Evolutionary conservation across 495 filamentous ascomycete genomes (phyloP), one percentile per base, ranked within the genome.

Genomic region (Daldinia childiae): DNA sequence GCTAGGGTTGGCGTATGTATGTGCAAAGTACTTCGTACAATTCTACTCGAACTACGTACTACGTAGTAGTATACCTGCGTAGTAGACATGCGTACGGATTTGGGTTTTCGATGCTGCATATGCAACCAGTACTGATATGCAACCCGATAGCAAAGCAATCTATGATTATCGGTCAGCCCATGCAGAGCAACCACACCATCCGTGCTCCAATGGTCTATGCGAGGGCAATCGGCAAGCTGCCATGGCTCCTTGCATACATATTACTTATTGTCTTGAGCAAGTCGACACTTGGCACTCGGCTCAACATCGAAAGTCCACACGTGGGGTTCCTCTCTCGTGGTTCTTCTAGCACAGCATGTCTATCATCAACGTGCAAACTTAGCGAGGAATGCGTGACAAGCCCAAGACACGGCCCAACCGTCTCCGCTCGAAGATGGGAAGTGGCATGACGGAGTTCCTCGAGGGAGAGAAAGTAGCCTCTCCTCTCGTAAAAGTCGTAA

Each of bases 121-220:
- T 74, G 72, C 72, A 73, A 27, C 58, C 68, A 34, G 32, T 34
- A 34, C 9, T 34, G 32, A 72, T 64, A 57, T 74, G 72, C 72
- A 73, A 27, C 58, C 68, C 66, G 58, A 73, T 64, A 69, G 61
- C 57, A 74, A 63, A 70, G 71, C 72, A 74, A 74, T 74, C 72
- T 74, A 74, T 74, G 72, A 71, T 74, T 74, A 74, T 74, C 72
- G 72, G 72, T 74, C 68, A 74, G 75, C 73, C 66, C 52, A 73
- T 73, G 73, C 71, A 70, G 58, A 64, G 73, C 62, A 71, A 74
- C 72, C 67, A 68, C 67, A 71, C 72, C 45, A 64, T 64, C 64
- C 64, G 55, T 63, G 54, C 62, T 58, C 56, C 34, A 57, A 66
- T 72, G 62, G 68, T 72, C 73, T 63, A 75, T 68, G 65, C 68